Evolutionary conservation across 1,139 yeast genomes (phyloP).

Genomic region (Spencermartinsiella ligniputridi): DNA sequence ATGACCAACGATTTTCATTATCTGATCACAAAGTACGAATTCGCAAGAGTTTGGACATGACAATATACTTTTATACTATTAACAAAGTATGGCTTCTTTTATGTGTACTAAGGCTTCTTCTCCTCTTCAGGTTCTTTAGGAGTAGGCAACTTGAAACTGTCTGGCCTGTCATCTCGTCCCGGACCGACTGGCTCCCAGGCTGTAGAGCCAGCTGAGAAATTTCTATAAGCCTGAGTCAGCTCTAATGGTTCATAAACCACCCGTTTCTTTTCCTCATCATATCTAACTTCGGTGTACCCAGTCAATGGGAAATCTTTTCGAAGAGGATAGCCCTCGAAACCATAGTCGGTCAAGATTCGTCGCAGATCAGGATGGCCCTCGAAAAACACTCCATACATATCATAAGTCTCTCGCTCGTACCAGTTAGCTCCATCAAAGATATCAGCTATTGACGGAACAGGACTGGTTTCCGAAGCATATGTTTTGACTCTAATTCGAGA

Average conservation of each 20-base stretch:
- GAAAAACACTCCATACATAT: constrained; percentile 79
- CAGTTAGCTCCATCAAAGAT: constrained; percentile 80
- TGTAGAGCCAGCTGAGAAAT: constrained; percentile 81
- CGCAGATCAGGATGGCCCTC: constrained; percentile 88
- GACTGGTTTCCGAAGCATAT: constrained; percentile 75
- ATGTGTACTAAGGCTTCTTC: too few relatives aligned
- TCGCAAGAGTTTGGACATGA: too few relatives aligned
- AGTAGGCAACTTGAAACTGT: constrained; percentile 71
- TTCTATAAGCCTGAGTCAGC: constrained; percentile 88
- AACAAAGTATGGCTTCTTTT: too few relatives aligned
- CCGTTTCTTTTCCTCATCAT: constrained; percentile 87
- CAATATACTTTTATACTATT: too few relatives aligned
- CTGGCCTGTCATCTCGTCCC: constrained; percentile 80
- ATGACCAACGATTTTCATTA: too few relatives aligned
- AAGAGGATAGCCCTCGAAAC: constrained; percentile 88
- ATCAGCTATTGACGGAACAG: constrained; percentile 74
- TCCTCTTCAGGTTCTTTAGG: constrained; percentile 61
- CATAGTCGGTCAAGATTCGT: constrained; percentile 88
- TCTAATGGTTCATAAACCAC: constrained; percentile 87
- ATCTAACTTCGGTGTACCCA: constrained; percentile 85
- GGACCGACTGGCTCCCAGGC: constrained; percentile 93
- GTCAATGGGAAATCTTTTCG: constrained; percentile 92
- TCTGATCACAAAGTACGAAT: too few relatives aligned
- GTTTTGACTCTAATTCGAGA: constrained; percentile 88
- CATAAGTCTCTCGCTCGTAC: constrained; percentile 88